Base-by-base conservation (phyloP, 495 filamentous ascomycete species). In the Rhypophila decipiens region DNA sequence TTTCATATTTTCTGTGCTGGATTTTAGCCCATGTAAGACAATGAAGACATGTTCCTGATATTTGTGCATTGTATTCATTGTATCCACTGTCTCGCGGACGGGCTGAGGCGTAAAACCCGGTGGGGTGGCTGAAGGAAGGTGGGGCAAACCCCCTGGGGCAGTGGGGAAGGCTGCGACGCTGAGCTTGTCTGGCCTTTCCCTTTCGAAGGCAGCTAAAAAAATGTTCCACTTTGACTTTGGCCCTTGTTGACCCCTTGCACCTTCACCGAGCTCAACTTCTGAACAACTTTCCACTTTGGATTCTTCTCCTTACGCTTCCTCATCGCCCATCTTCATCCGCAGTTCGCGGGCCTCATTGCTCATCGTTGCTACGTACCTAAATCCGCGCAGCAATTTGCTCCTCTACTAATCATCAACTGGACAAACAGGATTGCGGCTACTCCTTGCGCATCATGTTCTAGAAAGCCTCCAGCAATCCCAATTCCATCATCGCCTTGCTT, bases 271-370 rank as follows among this genome's bases (percentile, higher is more conserved):
- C 24, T 47, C 50, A 36, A 47, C 42, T 35, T 36, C 42, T 42
- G 27, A 47, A 24, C 45, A 38, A 43, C 40, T 39, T 53, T 18
- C 24, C 31, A 42, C 31, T 49, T 47, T 51, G 43, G 46, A 44
- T 46, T 50, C 48, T 53, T 49, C 50, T 46, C 44, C 44, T 47
- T 22, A 21, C 43, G 18, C 36, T 40, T 21, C 24, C 42, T 17
- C 24, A 21, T 13, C 20, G 37, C 38, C 27, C 38, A 43, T 42
- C 27, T 13, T 13, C 7, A 31, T 31, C 27, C 27, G n/a, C 22
- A 2, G n/a, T n/a, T n/a, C n/a, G n/a, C n/a, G n/a, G n/a, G n/a
- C 24, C 19, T 24, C 42, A 10, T 23, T 35, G 18, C 22, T 20
- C 34, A 40, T 34, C 24, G 12, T 40, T 18, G 39, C n/a, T n/a